phyloP scores from a whole-genome alignment of 192 early-diverging fungal species.

The Endogone sp. region DNA sequence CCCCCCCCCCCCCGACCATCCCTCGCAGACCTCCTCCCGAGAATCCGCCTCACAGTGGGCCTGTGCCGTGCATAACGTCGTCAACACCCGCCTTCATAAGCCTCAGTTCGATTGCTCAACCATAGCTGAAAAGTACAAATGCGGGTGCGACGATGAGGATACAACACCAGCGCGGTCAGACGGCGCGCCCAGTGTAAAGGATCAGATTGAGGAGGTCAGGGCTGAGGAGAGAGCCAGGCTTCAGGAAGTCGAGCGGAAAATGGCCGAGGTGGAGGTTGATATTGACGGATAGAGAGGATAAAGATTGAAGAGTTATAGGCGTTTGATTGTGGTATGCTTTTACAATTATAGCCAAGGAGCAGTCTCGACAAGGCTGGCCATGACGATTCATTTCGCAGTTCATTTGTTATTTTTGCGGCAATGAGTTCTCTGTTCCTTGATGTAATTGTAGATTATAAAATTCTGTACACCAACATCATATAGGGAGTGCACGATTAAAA shows the following conservation, averaged over 20 bases:
- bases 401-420: no score
- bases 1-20: conserved; percentile 66
- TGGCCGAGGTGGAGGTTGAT: neutral
- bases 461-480: no score
- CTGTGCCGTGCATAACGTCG: conserved; percentile 88
- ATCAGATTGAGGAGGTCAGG: neutral
- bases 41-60: conserved; percentile 76
- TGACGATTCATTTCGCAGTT: no score
- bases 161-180: no score
- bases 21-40: conserved; percentile 73
- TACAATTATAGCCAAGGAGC: no score
- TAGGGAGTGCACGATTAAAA: no score
- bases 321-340: no score
- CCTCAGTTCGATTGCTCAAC: conserved; percentile 75
- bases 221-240: neutral
- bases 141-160: conserved; percentile 67
- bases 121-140: conserved; percentile 77
- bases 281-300: neutral
- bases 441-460: no score
- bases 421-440: no score
- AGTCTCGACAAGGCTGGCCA: no score
- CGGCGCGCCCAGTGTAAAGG: neutral
- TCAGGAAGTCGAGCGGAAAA: neutral
- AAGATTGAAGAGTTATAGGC: no score
- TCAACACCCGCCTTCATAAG: conserved; percentile 84